Conservation (phyloP, 2,329 filamentous ascomycete genomes). For the Ambrosiella xylebori region DNA sequence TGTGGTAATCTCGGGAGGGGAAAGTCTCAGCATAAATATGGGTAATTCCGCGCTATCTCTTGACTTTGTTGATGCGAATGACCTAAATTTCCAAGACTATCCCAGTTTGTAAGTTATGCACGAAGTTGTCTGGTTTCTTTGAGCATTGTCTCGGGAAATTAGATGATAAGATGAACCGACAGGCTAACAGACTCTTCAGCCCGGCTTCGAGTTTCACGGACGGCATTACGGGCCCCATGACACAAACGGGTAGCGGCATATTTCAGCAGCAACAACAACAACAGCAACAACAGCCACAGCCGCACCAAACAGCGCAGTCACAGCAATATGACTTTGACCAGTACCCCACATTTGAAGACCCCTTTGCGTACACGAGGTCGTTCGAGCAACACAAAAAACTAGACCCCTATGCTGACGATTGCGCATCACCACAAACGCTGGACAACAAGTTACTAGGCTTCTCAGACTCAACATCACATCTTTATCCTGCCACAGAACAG, state of each 20-base stretch:
- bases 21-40: not conserved
- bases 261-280: not conserved
- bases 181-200: not conserved
- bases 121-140: not conserved
- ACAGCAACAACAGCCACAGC: not conserved
- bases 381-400: conserved; percentile 18
- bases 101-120: not conserved
- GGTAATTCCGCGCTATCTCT: not conserved
- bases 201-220: not conserved
- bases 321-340: conserved; percentile 5
- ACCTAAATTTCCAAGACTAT: not conserved
- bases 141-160: not conserved
- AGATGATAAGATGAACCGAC: not conserved
- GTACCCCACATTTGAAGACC: conserved; percentile 38
- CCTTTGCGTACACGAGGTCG: conserved; percentile 24
- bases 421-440: conserved; percentile 36
- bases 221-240: not conserved
- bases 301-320: not conserved
- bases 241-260: not conserved
- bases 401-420: conserved; percentile 20
- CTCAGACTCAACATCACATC: conserved; percentile 42
- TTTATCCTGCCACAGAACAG: conserved; percentile 46
- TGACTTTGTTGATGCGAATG: not conserved
- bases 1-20: not conserved
- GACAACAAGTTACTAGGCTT: conserved; percentile 63